phyloP scores from a whole-genome alignment of 1,284 basidiomycete species.

The Tylopilus sp. region DNA sequence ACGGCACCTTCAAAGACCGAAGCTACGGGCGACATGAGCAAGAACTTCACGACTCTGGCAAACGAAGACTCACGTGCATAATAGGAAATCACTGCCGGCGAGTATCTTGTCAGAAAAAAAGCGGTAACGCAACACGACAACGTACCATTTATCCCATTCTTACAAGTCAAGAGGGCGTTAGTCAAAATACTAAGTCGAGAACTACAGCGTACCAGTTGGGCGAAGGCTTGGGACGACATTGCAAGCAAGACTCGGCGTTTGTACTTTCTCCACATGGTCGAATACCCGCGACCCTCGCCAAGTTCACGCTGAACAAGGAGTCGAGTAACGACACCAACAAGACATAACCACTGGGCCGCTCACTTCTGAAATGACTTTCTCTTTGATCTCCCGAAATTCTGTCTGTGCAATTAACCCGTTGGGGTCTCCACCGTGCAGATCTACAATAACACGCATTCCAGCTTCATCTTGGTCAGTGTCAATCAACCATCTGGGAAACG shows the following conservation, averaged over 20 bases:
- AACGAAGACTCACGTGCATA: conserved; percentile 72
- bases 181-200: neutral
- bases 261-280: conserved; percentile 85
- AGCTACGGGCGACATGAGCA: conserved; percentile 40
- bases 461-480: conserved; percentile 85
- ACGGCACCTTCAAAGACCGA: conserved; percentile 77
- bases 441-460: conserved; percentile 86
- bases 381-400: conserved; percentile 93
- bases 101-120: conserved; percentile 9
- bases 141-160: conserved; percentile 90
- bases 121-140: conserved; percentile 1
- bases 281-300: conserved; percentile 81
- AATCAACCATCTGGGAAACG: conserved; percentile 74
- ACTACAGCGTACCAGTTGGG: conserved; percentile 66
- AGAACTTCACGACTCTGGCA: conserved; percentile 4
- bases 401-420: conserved; percentile 69
- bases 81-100: conserved; percentile 78
- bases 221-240: conserved; percentile 97
- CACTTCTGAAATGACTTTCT: conserved; percentile 80
- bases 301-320: conserved; percentile 50
- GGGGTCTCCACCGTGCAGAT: conserved; percentile 86
- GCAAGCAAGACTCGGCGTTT: conserved; percentile 88
- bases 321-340: neutral
- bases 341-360: conserved; percentile 18
- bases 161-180: conserved; percentile 12